Percentiles rank a stretch among this genome's conserved stretches.
These are phyloP conservation scores for Nicotiana tomentosiformis DNA, from an alignment of 257 asterid species.

Conservation along the genomic window DNA sequence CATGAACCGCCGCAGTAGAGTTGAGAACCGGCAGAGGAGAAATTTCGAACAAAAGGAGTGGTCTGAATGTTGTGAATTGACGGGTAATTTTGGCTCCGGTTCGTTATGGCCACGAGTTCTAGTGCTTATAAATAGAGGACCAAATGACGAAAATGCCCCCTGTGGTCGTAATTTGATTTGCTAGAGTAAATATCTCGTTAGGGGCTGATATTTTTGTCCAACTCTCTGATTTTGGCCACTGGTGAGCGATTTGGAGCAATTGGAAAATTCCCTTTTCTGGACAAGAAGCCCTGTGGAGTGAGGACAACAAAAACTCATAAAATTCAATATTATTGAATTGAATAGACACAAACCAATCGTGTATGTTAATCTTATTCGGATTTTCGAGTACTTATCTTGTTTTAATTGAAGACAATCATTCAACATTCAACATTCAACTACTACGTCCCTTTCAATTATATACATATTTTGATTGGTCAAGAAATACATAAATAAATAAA, in stretches of 20 bases:
- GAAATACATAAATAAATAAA: not conserved
- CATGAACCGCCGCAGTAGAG: constrained; percentile 32
- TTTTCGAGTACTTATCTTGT: not conserved
- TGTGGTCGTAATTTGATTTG: not conserved
- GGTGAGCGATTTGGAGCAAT: not conserved
- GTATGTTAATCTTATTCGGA: not conserved
- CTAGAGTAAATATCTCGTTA: not conserved
- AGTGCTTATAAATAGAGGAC: not conserved
- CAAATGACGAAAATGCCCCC: not conserved
- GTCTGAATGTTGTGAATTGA: not conserved
- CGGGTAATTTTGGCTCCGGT: not conserved
- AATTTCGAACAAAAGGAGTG: not conserved
- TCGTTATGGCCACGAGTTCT: constrained; percentile 1
- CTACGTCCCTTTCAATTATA: too few species aligned
- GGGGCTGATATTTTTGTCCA: not conserved
- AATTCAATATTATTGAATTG: not conserved
- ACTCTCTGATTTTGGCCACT: not conserved
- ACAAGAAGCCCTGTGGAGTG: not conserved
- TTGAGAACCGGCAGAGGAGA: not conserved
- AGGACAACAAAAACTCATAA: not conserved
- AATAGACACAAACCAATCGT: not conserved
- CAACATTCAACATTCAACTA: not conserved
- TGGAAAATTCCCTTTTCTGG: not conserved
- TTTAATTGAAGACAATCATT: not conserved
- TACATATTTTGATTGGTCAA: not conserved